These are phyloP conservation scores for Nothomitra cinnamomea DNA, from an alignment of 2,329 filamentous ascomycete species.

Conservation along the genomic window DNA sequence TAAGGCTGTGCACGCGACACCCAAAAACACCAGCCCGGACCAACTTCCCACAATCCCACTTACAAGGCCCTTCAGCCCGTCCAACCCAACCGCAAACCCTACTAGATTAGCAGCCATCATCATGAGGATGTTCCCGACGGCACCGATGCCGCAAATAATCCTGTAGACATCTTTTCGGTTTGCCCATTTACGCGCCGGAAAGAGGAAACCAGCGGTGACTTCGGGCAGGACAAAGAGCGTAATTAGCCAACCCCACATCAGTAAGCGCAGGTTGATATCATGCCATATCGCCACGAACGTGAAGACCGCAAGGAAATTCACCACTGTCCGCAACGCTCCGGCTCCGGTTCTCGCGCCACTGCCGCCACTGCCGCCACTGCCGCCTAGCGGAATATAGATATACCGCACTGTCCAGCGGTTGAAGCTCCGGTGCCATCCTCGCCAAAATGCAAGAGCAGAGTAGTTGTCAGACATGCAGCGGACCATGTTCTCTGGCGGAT, in stretches of 20 bases:
- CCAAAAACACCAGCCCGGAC: slow-evolving; percentile 55
- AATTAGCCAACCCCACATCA: slow-evolving; percentile 95
- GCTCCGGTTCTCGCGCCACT: slow-evolving; percentile 7
- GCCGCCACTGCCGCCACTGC: slow-evolving; percentile 28
- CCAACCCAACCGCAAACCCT: slow-evolving; percentile 81
- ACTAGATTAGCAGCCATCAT: slow-evolving; percentile 94
- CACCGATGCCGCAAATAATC: slow-evolving; percentile 63
- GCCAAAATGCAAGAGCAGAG: slow-evolving; percentile 82
- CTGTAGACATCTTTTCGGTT: slow-evolving; percentile 55
- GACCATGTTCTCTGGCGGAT: slow-evolving; percentile 96
- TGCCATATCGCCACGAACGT: slow-evolving; percentile 98
- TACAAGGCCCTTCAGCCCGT: slow-evolving; percentile 65
- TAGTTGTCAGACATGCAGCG: slow-evolving; percentile 94
- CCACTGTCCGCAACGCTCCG: slow-evolving; percentile 35
- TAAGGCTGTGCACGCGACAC: slow-evolving; percentile 51
- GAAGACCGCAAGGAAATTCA: slow-evolving; percentile 73
- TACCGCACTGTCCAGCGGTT: slow-evolving; percentile 93
- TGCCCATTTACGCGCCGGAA: slow-evolving; percentile 59
- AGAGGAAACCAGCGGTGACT: slow-evolving; percentile 51
- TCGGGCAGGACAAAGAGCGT: slow-evolving; percentile 90
- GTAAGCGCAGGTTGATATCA: slow-evolving; percentile 75
- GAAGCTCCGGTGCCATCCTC: slow-evolving; percentile 86
- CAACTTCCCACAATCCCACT: slow-evolving; percentile 59
- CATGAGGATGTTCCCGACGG: slow-evolving; percentile 72
- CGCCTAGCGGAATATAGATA: slow-evolving; percentile 82